Evolutionary conservation across 2,329 filamentous ascomycete genomes (phyloP).

Genomic region (Bertia moriformis): DNA sequence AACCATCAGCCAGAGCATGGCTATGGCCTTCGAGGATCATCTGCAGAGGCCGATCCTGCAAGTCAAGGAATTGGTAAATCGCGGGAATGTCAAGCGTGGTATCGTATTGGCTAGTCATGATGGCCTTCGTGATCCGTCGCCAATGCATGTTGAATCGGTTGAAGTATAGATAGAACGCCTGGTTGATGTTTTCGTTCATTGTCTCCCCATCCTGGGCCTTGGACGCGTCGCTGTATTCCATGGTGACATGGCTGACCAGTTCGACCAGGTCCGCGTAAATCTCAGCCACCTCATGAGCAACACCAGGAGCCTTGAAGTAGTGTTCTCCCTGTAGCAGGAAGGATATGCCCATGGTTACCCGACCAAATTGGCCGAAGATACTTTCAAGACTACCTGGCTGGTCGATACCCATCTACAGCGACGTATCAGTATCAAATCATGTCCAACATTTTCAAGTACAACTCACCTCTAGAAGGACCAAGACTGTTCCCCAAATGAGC

Average conservation of each 20-base stretch:
- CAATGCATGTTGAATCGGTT: background rate
- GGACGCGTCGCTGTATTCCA: background rate
- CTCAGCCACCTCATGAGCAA: background rate
- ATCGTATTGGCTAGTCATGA: no score
- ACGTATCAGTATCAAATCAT: no score
- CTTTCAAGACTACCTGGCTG: background rate
- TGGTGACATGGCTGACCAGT: background rate
- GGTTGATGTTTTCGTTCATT: background rate
- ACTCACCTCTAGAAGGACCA: background rate
- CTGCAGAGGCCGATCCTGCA: constrained; percentile 1
- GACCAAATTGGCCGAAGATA: background rate
- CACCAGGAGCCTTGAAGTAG: background rate
- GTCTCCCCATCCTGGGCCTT: background rate
- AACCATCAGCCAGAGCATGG: background rate
- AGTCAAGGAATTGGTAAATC: background rate
- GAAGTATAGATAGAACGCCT: background rate
- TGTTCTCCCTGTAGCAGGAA: background rate
- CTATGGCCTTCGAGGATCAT: background rate
- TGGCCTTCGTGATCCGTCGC: background rate
- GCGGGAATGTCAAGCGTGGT: background rate
- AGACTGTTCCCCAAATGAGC: background rate
- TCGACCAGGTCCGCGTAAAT: background rate
- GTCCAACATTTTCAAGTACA: background rate
- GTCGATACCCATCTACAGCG: background rate
- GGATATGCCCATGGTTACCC: background rate